Evolutionary conservation across 2,329 filamentous ascomycete genomes (phyloP).

Genomic region (Aspergillus neotritici): DNA sequence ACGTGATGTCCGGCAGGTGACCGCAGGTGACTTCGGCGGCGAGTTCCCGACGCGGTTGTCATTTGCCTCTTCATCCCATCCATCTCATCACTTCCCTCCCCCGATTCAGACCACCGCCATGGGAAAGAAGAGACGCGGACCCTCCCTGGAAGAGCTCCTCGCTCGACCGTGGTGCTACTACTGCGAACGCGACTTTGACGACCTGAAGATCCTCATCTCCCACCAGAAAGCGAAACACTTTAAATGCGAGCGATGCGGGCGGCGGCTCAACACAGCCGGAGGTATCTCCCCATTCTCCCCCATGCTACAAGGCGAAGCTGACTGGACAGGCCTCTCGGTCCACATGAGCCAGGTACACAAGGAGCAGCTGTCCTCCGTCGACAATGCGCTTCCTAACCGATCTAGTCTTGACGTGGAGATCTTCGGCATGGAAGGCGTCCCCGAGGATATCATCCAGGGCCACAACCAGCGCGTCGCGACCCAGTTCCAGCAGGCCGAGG

Average conservation of each 20-base stretch:
- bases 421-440: conserved; percentile 96
- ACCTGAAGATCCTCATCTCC: conserved; percentile 90
- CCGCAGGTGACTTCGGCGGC: too few relatives aligned
- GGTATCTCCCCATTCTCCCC: conserved; percentile 47
- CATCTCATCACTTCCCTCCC: not conserved
- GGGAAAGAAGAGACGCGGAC: conserved; percentile 86
- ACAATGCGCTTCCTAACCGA: conserved; percentile 85
- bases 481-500: conserved; percentile 78
- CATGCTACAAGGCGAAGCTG: not conserved
- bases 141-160: conserved; percentile 82
- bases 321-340: conserved; percentile 69
- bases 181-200: conserved; percentile 98
- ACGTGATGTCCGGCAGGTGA: too few relatives aligned
- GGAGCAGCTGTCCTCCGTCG: conserved; percentile 77
- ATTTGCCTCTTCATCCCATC: not conserved
- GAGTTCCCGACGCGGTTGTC: not conserved
- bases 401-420: conserved; percentile 87
- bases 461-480: conserved; percentile 83
- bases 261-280: conserved; percentile 88
- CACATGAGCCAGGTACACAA: conserved; percentile 99
- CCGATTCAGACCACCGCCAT: conserved; percentile 43
- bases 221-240: conserved; percentile 99
- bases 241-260: conserved; percentile 87
- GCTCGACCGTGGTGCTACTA: conserved; percentile 95
- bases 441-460: conserved; percentile 72